Conservation (phyloP, 495 filamentous ascomycete genomes). For the Penicillium pulvis region DNA sequence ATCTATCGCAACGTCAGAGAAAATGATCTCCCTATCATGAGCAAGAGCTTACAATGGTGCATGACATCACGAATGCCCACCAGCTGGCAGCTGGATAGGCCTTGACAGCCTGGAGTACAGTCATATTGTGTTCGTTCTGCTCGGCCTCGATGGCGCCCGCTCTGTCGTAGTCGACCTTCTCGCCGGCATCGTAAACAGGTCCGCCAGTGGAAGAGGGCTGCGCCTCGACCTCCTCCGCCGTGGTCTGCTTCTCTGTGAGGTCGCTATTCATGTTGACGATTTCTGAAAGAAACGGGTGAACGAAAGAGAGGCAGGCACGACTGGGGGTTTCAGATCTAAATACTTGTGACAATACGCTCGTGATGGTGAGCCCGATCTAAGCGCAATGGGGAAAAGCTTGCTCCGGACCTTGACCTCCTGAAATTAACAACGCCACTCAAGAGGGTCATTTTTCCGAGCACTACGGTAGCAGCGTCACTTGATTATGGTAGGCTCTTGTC, state of each 20-base stretch:
- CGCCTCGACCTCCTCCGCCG: conserved; percentile 41
- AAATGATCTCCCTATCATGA: conserved; percentile 22
- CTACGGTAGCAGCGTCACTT: conserved; percentile 26
- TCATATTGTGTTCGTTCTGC: conserved; percentile 48
- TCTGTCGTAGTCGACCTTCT: conserved; percentile 50
- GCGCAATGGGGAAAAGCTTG: conserved; percentile 35
- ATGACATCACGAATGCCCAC: conserved; percentile 56
- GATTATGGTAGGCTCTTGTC: conserved; percentile 26
- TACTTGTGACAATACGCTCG: conserved; percentile 28
- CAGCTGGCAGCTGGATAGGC: conserved; percentile 49
- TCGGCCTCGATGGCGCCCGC: conserved; percentile 49
- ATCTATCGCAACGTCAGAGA: conserved; percentile 40
- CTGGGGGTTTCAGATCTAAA: conserved; percentile 36
- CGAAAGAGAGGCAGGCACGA: conserved; percentile 29
- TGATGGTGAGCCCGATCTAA: conserved; percentile 24
- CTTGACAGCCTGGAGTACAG: conserved; percentile 48
- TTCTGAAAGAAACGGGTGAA: conserved; percentile 29
- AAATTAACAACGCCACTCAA: conserved; percentile 21
- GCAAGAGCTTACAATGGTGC: conserved; percentile 50
- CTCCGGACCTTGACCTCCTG: conserved; percentile 27
- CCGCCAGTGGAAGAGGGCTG: conserved; percentile 33
- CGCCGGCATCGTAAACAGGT: conserved; percentile 43
- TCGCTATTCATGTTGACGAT: conserved; percentile 45
- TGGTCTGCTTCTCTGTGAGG: conserved; percentile 38
- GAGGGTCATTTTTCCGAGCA: conserved; percentile 18